Evolutionary conservation across 1,284 basidiomycete genomes (phyloP).

Genomic region (Ustilago nuda): DNA sequence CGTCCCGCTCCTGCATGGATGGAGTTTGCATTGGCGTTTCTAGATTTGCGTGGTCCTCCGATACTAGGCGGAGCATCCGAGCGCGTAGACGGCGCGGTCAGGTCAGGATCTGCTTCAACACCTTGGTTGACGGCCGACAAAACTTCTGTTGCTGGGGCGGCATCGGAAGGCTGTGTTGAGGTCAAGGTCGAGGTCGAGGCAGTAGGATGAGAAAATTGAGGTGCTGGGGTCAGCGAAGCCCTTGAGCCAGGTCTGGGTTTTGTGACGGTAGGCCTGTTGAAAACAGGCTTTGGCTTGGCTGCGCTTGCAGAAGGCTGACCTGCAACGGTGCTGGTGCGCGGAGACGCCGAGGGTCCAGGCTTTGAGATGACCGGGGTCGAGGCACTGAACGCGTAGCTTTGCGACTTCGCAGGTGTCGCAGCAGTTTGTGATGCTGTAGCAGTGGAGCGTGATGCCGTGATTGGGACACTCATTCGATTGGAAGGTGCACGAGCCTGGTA

Average conservation of each 20-base stretch:
- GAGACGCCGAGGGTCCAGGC: constrained; percentile 10
- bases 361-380: constrained; percentile 34
- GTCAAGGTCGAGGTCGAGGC: background rate
- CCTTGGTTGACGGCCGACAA: background rate
- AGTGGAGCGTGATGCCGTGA: background rate
- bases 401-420: constrained; percentile 10
- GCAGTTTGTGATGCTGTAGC: constrained; percentile 1
- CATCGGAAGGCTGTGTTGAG: background rate
- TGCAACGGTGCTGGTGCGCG: constrained; percentile 14
- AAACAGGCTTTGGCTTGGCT: constrained; percentile 24
- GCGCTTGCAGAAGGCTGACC: constrained; percentile 19
- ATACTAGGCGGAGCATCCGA: constrained; percentile 21
- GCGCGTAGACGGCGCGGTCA: constrained; percentile 2
- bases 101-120: background rate
- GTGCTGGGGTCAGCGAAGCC: constrained; percentile 39
- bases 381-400: constrained; percentile 49
- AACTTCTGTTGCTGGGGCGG: background rate
- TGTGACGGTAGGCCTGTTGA: constrained; percentile 37
- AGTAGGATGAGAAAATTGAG: constrained; percentile 9
- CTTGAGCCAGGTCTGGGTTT: constrained; percentile 44
- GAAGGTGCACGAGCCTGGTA: constrained; percentile 28
- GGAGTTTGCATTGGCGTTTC: background rate
- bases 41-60: constrained; percentile 14
- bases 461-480: constrained; percentile 20
- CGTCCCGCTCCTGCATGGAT: constrained; percentile 5